These are phyloP conservation scores for Colletotrichum lentis DNA, from an alignment of 2,329 filamentous ascomycete species.

Conservation along the genomic window DNA sequence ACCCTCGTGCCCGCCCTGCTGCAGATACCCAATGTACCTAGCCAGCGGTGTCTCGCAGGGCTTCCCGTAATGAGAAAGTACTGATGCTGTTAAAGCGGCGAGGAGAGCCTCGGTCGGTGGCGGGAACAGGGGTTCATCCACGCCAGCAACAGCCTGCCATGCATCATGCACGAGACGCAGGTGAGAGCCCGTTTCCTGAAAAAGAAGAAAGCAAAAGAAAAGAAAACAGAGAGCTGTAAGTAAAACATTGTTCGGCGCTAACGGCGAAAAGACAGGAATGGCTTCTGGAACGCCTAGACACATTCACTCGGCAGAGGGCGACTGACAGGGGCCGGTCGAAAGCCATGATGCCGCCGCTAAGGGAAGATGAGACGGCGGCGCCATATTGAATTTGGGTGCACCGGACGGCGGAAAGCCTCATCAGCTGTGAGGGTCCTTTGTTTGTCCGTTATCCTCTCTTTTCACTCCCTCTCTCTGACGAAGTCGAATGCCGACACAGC, in stretches of 20 bases:
- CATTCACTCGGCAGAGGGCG: neutral
- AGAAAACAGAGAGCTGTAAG: neutral
- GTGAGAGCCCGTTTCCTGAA: neutral
- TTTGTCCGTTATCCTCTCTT: constrained; percentile 16
- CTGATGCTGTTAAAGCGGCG: constrained; percentile 24
- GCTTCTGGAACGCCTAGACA: constrained; percentile 19
- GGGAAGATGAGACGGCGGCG: constrained; percentile 33
- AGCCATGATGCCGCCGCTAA: constrained; percentile 22
- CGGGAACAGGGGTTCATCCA: constrained; percentile 19
- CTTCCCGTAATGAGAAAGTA: constrained; percentile 14
- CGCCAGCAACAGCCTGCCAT: neutral
- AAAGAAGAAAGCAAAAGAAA: neutral
- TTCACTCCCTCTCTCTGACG: neutral
- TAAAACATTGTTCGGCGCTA: constrained; percentile 10
- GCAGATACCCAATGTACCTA: neutral
- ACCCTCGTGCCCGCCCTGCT: neutral
- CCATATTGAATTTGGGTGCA: constrained; percentile 1
- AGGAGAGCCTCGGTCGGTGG: constrained; percentile 4
- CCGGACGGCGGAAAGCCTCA: constrained; percentile 2
- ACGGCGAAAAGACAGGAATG: neutral
- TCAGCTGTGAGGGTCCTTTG: neutral
- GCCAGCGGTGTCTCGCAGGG: constrained; percentile 4
- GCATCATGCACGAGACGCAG: constrained; percentile 20
- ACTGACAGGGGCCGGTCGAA: constrained; percentile 23
- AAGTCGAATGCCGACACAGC: neutral